Percentiles rank a stretch among this genome's conserved stretches.
Evolutionary conservation across 2,329 filamentous ascomycete species (phyloP).

Genomic region (Aspergillus viridinutans): DNA sequence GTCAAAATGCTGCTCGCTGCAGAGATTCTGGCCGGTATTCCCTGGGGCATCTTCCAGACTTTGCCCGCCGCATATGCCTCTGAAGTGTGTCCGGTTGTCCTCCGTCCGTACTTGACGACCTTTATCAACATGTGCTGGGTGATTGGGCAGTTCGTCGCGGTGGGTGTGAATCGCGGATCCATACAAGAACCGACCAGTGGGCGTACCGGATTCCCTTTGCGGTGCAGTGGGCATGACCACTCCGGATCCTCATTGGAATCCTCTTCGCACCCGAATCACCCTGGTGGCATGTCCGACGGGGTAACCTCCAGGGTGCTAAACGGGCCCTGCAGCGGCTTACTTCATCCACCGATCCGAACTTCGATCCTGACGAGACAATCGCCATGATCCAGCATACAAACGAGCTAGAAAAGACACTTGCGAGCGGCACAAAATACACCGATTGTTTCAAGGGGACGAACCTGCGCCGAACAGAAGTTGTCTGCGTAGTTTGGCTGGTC

Average conservation of each 20-base stretch:
- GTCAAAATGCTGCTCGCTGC: conserved; percentile 42
- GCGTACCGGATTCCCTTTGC: conserved; percentile 48
- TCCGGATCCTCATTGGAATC: conserved; percentile 42
- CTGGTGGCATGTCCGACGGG: conserved; percentile 46
- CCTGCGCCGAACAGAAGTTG: conserved; percentile 68
- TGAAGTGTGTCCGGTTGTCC: conserved; percentile 37
- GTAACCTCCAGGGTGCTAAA: conserved; percentile 40
- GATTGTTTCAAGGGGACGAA: conserved; percentile 82
- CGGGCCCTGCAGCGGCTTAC: conserved; percentile 40
- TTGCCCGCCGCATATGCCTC: conserved; percentile 40
- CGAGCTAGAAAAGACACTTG: conserved; percentile 69
- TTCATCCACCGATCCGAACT: conserved; percentile 54
- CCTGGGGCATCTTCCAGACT: conserved; percentile 47
- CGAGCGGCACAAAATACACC: conserved; percentile 64
- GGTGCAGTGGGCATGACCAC: conserved; percentile 48
- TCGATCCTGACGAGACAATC: conserved; percentile 74
- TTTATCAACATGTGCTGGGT: conserved; percentile 41
- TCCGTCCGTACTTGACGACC: conserved; percentile 38
- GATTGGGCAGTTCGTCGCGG: conserved; percentile 45
- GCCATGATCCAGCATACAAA: conserved; percentile 88
- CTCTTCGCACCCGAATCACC: conserved; percentile 44
- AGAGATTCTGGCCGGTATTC: conserved; percentile 46
- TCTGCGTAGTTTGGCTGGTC: conserved; percentile 57
- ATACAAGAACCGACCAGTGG: conserved; percentile 42
- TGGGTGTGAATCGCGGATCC: conserved; percentile 44